Evolutionary conservation across 2,329 filamentous ascomycete genomes (phyloP).

Genomic region (Aspergillus alliaceus): DNA sequence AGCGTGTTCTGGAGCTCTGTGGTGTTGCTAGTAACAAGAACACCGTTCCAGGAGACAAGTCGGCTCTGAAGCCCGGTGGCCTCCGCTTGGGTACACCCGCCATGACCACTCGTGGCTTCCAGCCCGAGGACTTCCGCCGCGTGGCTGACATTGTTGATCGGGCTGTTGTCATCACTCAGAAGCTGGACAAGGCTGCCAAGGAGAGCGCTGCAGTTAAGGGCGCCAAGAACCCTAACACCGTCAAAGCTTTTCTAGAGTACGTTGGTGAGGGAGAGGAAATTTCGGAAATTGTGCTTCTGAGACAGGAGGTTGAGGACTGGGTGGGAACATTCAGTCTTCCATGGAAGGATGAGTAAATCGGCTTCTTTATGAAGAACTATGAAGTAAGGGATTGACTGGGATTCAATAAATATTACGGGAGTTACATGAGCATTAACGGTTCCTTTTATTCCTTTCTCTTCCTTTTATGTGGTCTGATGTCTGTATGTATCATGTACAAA

Average conservation of each 20-base stretch:
- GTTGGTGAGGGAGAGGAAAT: constrained; percentile 77
- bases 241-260: constrained; percentile 96
- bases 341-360: constrained; percentile 58
- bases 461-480: constrained; percentile 5
- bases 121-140: constrained; percentile 80
- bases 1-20: constrained; percentile 85
- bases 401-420: not conserved
- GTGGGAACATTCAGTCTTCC: constrained; percentile 88
- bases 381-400: not conserved
- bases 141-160: constrained; percentile 85
- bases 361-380: not conserved
- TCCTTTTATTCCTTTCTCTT: not conserved
- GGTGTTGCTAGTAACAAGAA: constrained; percentile 99
- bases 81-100: constrained; percentile 93
- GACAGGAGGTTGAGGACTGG: constrained; percentile 89
- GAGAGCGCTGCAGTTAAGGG: constrained; percentile 79
- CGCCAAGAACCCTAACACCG: constrained; percentile 94
- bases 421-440: constrained; percentile 11
- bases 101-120: constrained; percentile 96
- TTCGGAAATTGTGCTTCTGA: constrained; percentile 77
- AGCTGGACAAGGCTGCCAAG: constrained; percentile 65
- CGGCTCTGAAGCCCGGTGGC: constrained; percentile 88
- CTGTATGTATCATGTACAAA: constrained; percentile 18
- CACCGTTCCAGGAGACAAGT: constrained; percentile 92
- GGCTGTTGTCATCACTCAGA: constrained; percentile 74